Evolutionary conservation across 345 rosid genomes (phyloP), one percentile per base, ranked within the genome.

Genomic region (Euphorbia peplus): DNA sequence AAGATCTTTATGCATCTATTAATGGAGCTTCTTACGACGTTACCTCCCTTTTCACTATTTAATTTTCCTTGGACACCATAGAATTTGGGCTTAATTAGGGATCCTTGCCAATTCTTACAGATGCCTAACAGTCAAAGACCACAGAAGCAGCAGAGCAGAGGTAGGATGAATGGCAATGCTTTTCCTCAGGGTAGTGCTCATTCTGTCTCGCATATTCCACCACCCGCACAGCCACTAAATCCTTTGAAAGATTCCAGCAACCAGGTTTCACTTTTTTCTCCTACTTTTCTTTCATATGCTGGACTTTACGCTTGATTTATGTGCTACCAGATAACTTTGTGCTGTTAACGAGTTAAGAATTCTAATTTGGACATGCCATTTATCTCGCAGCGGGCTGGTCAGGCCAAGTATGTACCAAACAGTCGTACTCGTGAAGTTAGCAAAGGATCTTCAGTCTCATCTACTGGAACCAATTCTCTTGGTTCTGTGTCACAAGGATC

Each of bases 121-220:
- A 74, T 75, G 66, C 77, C 77, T 18, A 76, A 70, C 58, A 72
- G 63, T 71, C 78, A 82, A 61, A 83, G 83, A 68, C 88, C 78
- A 39, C 76, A 66, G 69, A 80, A 83, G 83, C 90, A 83, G 83
- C 90, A 82, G 70, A 71, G 63, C 77, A 70, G 82, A 61, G 90
- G 82, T 18, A 73, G 81, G 64, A 61, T 80, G 52, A 87, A 81
- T 52, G 83, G 84, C 12, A 70, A 78, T 57, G 39, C 79, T 68
- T 69, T 79, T 65, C 73, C 73, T 9, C 85, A 77, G 21, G 69
- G 64, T 42, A 77, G 78, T 42, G 37, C 75, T 64, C 81, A 81
- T 21, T 60, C 80, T 59, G 79, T 74, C 30, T 69, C 88, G 2
- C 79, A 78, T 63, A 28, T 72, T 71, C 89, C 77, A 55, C 88